Evolutionary conservation across 192 early-diverging fungal genomes (phyloP).

Genomic region (Entomortierella chlamydospora): DNA sequence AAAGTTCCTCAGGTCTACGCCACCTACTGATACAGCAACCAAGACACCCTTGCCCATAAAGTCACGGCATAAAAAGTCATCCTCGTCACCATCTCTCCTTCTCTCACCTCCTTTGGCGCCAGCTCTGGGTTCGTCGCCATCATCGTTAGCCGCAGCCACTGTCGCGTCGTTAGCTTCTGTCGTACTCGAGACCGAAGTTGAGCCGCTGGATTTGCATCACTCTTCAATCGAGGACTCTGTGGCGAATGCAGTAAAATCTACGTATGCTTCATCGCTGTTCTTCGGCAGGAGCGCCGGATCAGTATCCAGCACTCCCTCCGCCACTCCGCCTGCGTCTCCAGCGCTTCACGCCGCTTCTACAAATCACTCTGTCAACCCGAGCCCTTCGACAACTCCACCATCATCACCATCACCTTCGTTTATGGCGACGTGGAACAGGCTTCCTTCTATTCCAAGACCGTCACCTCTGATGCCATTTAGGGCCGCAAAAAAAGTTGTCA

Average conservation of each 20-base stretch:
- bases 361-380: slow-evolving; percentile 4
- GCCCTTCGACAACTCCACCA: slow-evolving; percentile 39
- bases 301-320: slow-evolving; percentile 17
- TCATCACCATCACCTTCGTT: slow-evolving; percentile 44
- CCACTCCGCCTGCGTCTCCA: slow-evolving; percentile 46
- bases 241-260: not conserved
- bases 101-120: slow-evolving; percentile 32
- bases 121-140: not conserved
- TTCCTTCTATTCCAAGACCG: slow-evolving; percentile 39
- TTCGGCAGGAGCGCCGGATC: slow-evolving; percentile 21
- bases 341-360: slow-evolving; percentile 17
- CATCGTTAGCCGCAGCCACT: slow-evolving; percentile 2
- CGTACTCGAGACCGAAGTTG: slow-evolving; percentile 26
- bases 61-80: slow-evolving; percentile 43
- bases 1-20: slow-evolving; percentile 5
- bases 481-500: slow-evolving; percentile 40
- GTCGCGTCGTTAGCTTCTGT: slow-evolving; percentile 12
- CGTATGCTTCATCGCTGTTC: slow-evolving; percentile 8
- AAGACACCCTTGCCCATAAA: not conserved
- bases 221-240: slow-evolving; percentile 1
- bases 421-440: slow-evolving; percentile 24
- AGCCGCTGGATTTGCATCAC: slow-evolving; percentile 17
- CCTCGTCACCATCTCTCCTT: slow-evolving; percentile 30
- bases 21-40: not conserved
- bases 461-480: slow-evolving; percentile 44